Evolutionary conservation across 2,329 filamentous ascomycete genomes (phyloP).

Genomic region (Colletotrichum simmondsii): DNA sequence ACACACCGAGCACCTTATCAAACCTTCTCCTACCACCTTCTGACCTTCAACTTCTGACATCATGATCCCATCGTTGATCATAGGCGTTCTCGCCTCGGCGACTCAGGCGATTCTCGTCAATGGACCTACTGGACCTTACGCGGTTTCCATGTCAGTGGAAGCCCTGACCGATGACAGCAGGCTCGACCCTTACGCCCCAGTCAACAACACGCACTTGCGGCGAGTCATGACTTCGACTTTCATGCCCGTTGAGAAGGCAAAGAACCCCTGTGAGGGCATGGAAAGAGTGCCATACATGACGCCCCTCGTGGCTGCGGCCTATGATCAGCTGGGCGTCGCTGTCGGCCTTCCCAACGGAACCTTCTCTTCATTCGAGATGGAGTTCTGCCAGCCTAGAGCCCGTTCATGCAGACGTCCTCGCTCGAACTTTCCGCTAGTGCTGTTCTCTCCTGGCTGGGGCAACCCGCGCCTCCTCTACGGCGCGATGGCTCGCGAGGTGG

Average conservation of each 20-base stretch:
- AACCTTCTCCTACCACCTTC: background rate
- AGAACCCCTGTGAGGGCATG: constrained; percentile 35
- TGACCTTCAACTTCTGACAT: background rate
- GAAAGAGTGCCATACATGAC: constrained; percentile 46
- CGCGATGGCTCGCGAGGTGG: constrained; percentile 55
- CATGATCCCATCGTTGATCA: constrained; percentile 37
- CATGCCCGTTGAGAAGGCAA: constrained; percentile 40
- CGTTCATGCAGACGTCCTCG: background rate
- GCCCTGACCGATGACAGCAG: constrained; percentile 44
- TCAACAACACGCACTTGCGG: constrained; percentile 37
- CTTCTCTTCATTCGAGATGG: constrained; percentile 41
- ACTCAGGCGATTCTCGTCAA: constrained; percentile 41
- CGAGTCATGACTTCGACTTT: constrained; percentile 45
- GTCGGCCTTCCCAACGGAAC: constrained; percentile 45
- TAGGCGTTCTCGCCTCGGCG: constrained; percentile 32
- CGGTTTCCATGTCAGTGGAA: constrained; percentile 40
- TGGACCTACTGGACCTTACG: constrained; percentile 43
- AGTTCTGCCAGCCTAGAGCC: constrained; percentile 37
- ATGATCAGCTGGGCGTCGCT: constrained; percentile 40
- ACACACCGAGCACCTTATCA: background rate
- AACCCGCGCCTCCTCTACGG: constrained; percentile 55
- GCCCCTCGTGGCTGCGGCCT: constrained; percentile 42
- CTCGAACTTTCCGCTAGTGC: constrained; percentile 40
- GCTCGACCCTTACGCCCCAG: constrained; percentile 43
- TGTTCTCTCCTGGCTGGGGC: constrained; percentile 58